Evolutionary conservation across 495 filamentous ascomycete species (phyloP).

Genomic region (Penicillium daleae): DNA sequence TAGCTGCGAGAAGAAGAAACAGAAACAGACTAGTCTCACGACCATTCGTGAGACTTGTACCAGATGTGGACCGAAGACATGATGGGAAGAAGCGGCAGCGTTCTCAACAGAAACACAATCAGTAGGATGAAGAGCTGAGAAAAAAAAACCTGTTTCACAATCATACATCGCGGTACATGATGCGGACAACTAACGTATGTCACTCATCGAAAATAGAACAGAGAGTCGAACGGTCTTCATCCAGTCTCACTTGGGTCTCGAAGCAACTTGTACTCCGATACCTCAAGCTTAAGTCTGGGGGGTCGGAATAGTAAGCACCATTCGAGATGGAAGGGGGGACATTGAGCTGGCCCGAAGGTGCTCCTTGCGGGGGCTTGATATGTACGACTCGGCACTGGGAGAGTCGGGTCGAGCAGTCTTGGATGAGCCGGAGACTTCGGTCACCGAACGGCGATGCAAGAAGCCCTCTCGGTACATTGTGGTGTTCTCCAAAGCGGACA

Average conservation of each 20-base stretch:
- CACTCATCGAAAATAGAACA: conserved; percentile 1
- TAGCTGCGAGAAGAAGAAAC: conserved; percentile 10
- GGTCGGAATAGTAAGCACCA: conserved; percentile 33
- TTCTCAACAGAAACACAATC: conserved; percentile 5
- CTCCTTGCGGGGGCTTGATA: conserved; percentile 42
- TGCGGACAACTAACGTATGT: conserved; percentile 26
- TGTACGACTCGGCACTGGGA: conserved; percentile 30
- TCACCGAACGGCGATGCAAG: conserved; percentile 33
- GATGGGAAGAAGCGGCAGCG: not conserved
- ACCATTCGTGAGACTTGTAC: not conserved
- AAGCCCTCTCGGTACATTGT: conserved; percentile 30
- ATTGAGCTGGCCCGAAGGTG: conserved; percentile 38
- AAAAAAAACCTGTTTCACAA: conserved; percentile 10
- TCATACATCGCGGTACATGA: conserved; percentile 29
- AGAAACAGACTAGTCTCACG: not conserved
- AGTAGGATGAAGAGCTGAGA: not conserved
- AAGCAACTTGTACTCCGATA: not conserved
- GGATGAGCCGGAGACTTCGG: conserved; percentile 39
- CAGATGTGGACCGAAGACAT: not conserved
- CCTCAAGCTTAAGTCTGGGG: conserved; percentile 25
- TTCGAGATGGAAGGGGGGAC: conserved; percentile 41
- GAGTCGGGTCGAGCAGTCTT: conserved; percentile 38
- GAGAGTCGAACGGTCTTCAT: not conserved
- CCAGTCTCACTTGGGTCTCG: not conserved
- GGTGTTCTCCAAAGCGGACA: conserved; percentile 36